phyloP scores from a whole-genome alignment of 2,329 filamentous ascomycete species.

The Lojkania enalia region DNA sequence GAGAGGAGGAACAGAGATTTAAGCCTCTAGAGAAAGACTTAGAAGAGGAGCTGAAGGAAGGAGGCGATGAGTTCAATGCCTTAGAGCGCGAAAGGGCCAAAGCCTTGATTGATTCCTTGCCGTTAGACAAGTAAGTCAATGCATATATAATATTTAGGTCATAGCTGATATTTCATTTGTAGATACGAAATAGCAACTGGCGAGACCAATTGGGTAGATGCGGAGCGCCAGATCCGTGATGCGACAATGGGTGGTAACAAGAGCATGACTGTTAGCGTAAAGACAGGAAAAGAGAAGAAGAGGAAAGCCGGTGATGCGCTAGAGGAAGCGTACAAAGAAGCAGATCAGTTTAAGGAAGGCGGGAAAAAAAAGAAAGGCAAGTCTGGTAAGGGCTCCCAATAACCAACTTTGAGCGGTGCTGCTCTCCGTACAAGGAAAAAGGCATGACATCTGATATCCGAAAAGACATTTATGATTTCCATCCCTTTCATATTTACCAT shows the following conservation, averaged over 20 bases:
- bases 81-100: slow-evolving; percentile 78
- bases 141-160: too few relatives aligned
- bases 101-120: slow-evolving; percentile 86
- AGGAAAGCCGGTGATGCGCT: slow-evolving; percentile 68
- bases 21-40: slow-evolving; percentile 71
- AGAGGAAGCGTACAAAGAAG: slow-evolving; percentile 51
- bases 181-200: slow-evolving; percentile 54
- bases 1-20: slow-evolving; percentile 63
- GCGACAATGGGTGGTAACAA: slow-evolving; percentile 53
- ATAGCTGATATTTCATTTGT: not conserved
- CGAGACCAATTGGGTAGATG: slow-evolving; percentile 59
- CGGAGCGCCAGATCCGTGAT: slow-evolving; percentile 71
- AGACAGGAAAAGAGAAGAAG: slow-evolving; percentile 71
- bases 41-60: slow-evolving; percentile 82
- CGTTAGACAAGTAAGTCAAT: slow-evolving; percentile 74
- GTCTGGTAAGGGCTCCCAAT: slow-evolving; percentile 20
- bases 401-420: too few relatives aligned
- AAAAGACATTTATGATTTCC: too few relatives aligned
- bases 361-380: slow-evolving; percentile 42
- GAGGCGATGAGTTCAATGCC: slow-evolving; percentile 72
- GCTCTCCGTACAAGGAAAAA: too few relatives aligned
- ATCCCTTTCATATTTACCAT: too few relatives aligned
- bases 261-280: slow-evolving; percentile 75
- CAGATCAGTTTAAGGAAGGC: slow-evolving; percentile 38
- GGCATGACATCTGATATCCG: too few relatives aligned